Evolutionary conservation across 257 asterid species (phyloP), one percentile per base, ranked within the genome.

Genomic region (Asclepias syriaca): DNA sequence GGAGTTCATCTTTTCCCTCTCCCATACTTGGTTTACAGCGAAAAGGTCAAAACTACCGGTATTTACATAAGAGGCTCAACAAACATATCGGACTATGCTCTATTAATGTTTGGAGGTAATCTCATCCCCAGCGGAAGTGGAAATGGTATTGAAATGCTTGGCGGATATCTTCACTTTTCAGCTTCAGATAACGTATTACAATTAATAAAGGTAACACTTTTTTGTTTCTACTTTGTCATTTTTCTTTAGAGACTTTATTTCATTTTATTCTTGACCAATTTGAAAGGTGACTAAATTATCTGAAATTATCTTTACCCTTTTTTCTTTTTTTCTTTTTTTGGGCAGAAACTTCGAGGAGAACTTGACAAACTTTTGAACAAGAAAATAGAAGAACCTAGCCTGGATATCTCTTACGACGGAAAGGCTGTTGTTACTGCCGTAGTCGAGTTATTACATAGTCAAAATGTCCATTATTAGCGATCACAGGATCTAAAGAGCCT

Each of bases 21-120:
- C 69, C 97, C 97, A 1, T 91, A 81, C 82, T 72, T 94, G 89
- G 96, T 94, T 34, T 94, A 94, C 81, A 86, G 96, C 61, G 99
- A 94, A 74, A 94, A 87, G 87, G 97, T 94, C 32, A 94, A 91
- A 80, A 87, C 95, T 60, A 81, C 85, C 51, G 79, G 90, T 84
- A 88, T 91, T 65, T 94, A 82, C 76, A 22, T 94, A 68, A 81
- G 99, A 78, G 97, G 88, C 78, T 89, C 97, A 29, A 89, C 99
- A 51, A 94, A 91, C 79, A 89, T 91, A 80, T 91, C 99, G 0
- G 97, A 91, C 81, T 94, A 91, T 78, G 94, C 97, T 69, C 81
- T 94, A 68, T 87, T 94, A 27, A 88, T 94, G 99, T 94, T 94
- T 65, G 99, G 99, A 70, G 97, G 99, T 63, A 89, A 89, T 79